Evolutionary conservation across 2,329 filamentous ascomycete genomes (phyloP).

Genomic region (Fusarium pseudocircinatum): DNA sequence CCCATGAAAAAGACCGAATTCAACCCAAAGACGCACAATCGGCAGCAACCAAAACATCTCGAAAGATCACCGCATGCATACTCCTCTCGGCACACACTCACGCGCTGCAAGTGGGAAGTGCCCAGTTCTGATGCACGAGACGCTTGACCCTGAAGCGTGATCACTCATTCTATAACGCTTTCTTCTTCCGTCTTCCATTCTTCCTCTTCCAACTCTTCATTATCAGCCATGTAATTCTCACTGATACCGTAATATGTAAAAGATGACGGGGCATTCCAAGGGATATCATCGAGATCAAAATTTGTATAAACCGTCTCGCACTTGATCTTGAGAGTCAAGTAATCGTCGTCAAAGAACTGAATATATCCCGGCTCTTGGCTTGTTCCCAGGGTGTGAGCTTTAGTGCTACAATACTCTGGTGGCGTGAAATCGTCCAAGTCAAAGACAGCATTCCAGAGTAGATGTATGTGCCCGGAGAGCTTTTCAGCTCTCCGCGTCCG

Average conservation of each 20-base stretch:
- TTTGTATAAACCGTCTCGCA: not conserved
- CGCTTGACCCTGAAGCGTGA: not conserved
- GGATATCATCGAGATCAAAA: accelerated
- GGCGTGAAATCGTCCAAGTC: accelerated
- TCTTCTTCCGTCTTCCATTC: not conserved
- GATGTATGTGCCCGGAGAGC: not conserved
- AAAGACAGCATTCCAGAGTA: not conserved
- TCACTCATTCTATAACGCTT: not conserved
- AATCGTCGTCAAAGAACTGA: not conserved
- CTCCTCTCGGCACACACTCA: no score
- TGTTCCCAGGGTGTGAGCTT: not conserved
- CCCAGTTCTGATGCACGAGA: not conserved
- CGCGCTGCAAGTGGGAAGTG: no score
- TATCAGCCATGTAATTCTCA: not conserved
- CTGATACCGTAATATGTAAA: not conserved
- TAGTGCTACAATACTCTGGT: not conserved
- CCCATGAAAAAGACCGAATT: not conserved
- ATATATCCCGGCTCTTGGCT: accelerated
- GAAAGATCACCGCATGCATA: not conserved
- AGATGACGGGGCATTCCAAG: not conserved
- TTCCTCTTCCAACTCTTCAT: not conserved
- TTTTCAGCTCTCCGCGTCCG: not conserved
- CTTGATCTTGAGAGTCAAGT: not conserved
- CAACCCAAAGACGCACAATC: not conserved
- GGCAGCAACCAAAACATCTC: not conserved